A percentile compares a stretch with the other conserved stretches of the same genome.
These are phyloP conservation scores for Piper betle DNA, from an alignment of 164 flowering plant species.

Conservation along the genomic window DNA sequence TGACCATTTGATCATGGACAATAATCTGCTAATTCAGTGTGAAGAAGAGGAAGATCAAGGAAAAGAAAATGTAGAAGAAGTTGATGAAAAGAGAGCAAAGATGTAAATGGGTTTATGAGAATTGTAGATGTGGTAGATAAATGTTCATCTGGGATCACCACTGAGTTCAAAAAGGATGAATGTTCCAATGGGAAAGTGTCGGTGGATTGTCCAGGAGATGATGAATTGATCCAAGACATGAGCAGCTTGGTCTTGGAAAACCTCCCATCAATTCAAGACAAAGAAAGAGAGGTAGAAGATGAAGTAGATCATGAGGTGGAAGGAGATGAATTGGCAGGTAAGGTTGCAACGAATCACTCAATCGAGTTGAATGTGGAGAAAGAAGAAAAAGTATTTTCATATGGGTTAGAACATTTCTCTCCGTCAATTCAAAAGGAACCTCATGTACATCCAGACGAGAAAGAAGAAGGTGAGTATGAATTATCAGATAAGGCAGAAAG, in stretches of 20 bases:
- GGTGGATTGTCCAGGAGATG: background rate
- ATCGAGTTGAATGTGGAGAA: background rate
- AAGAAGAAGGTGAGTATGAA: background rate
- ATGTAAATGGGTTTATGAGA: too few species aligned
- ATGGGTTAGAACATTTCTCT: background rate
- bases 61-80: background rate
- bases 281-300: background rate
- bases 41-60: background rate
- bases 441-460: background rate
- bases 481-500: background rate
- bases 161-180: too few species aligned
- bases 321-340: background rate
- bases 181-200: too few species aligned
- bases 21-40: background rate
- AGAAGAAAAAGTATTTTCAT: background rate
- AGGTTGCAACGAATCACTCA: background rate
- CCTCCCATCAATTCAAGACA: background rate
- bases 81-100: too few species aligned
- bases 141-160: background rate
- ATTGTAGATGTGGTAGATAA: too few species aligned
- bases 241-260: background rate
- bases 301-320: background rate
- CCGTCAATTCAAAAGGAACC: background rate
- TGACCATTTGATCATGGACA: background rate
- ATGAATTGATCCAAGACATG: background rate